These are phyloP conservation scores for Lactifluus hygrophoroides DNA, from an alignment of 768 basidiomycete genomes.

Conservation along the genomic window DNA sequence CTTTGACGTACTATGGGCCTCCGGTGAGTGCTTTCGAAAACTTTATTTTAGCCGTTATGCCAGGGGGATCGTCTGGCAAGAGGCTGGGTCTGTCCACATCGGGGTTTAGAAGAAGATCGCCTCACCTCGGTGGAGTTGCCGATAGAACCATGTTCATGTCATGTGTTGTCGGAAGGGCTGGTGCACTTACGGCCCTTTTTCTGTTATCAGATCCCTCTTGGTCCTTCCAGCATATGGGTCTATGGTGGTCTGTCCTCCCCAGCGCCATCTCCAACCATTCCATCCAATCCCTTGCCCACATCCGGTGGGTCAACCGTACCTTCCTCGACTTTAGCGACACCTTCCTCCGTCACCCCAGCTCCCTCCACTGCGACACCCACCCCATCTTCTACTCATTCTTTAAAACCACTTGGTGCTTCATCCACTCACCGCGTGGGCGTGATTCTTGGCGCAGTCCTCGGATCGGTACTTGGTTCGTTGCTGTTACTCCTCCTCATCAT, in stretches of 20 bases:
- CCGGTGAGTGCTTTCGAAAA: slow-evolving; percentile 44
- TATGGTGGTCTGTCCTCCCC: slow-evolving; percentile 71
- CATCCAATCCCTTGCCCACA: slow-evolving; percentile 6
- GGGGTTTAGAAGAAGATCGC: not conserved
- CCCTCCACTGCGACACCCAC: slow-evolving; percentile 20
- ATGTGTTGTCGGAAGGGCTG: not conserved
- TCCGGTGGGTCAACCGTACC: slow-evolving; percentile 23
- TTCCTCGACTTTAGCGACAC: slow-evolving; percentile 22
- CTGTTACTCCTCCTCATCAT: slow-evolving; percentile 14
- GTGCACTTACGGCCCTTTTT: slow-evolving; percentile 3
- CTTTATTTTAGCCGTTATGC: not conserved
- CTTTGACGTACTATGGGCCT: slow-evolving; percentile 77
- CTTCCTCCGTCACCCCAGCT: slow-evolving; percentile 27
- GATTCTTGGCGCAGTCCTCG: slow-evolving; percentile 19
- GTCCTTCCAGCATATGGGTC: slow-evolving; percentile 49
- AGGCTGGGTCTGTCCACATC: not conserved
- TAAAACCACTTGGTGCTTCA: not conserved
- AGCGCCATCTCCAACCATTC: slow-evolving; percentile 26
- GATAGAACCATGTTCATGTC: too few relatives aligned
- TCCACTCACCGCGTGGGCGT: not conserved
- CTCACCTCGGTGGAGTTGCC: too few relatives aligned
- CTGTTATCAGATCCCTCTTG: slow-evolving; percentile 58
- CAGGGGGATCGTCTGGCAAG: not conserved
- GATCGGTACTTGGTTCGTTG: slow-evolving; percentile 13
- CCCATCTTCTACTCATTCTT: not conserved